Evolutionary conservation across 345 rosid species (phyloP), one percentile per base, ranked within the genome.

Genomic region (Sisymbrium altissimum): DNA sequence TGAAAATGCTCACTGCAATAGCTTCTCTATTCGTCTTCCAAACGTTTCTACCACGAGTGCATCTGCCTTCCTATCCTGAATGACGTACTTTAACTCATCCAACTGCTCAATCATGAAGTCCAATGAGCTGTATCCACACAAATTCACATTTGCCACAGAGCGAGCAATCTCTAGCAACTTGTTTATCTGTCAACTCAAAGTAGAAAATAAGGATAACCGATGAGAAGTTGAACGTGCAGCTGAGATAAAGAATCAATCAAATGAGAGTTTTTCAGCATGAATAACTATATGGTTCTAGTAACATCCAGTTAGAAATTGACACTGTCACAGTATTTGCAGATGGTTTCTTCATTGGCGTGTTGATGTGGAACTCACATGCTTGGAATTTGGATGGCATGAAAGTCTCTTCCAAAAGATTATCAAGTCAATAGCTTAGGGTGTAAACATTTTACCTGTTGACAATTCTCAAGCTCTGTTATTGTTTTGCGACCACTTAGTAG

Each of bases 21-120:
- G 87, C 81, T 95, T 95, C 87, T 95, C 98, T 67, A 90, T 87
- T 29, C 97, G 88, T 78, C 97, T 83, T 77, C 99, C 99, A 83
- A 95, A 92, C 7, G 99, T 95, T 86, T 95, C 99, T 33, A 95
- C 93, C 64, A 92, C 84, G 36, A 95, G 93, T 19, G 93, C 99
- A 78, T 92, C 99, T 72, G 89, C 97, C 77, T 90, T 92, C 79
- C 97, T 82, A 68, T 95, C 99, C 82, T 95, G 97, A 73, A 92
- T 88, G 70, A 88, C 86, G 23, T 95, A 95, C 76, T 90, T 95
- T 11, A 95, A 83, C 73, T 92, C 96, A 72, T 95, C 91, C 55
- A 92, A 71, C 53, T 81, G 87, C 72, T 85, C 92, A 68, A 95
- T 86, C 96, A 95, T 80, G 68, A 70, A 84, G 72, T 90, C 90